phyloP scores from a whole-genome alignment of 306 rosid genomes.

The Pterocarpus santalinus region DNA sequence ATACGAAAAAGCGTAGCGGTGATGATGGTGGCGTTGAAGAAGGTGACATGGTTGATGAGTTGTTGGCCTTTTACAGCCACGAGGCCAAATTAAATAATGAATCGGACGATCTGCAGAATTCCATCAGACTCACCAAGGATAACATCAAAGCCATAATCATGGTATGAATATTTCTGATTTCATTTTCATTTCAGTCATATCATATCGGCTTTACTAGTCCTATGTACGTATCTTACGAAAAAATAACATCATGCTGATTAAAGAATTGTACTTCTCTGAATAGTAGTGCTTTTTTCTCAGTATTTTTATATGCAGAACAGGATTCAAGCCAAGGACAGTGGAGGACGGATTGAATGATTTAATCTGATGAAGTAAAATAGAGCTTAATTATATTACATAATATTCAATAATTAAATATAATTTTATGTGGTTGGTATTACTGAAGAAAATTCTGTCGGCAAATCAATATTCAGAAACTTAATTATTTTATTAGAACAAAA shows the following conservation, averaged over 20 bases:
- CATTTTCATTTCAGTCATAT: neutral
- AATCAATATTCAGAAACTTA: neutral
- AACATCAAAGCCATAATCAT: constrained; percentile 90
- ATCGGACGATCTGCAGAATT: constrained; percentile 50
- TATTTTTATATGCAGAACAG: neutral
- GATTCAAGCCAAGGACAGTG: neutral
- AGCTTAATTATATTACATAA: too few relatives aligned
- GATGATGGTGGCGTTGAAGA: constrained; percentile 16
- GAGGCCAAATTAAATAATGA: constrained; percentile 40
- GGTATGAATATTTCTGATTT: constrained; percentile 42
- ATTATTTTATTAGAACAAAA: too few relatives aligned
- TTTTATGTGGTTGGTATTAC: too few relatives aligned
- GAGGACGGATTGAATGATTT: neutral
- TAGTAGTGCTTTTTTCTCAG: neutral
- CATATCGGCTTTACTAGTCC: neutral
- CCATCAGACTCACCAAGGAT: constrained; percentile 70
- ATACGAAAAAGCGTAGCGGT: neutral
- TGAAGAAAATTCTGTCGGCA: neutral
- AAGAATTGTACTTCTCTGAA: neutral
- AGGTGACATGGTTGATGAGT: constrained; percentile 84
- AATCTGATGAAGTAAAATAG: neutral
- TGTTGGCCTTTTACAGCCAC: constrained; percentile 68
- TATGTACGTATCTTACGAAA: neutral
- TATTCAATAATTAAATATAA: too few relatives aligned
- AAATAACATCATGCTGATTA: neutral